Evolutionary conservation across 169 alveolate species (phyloP), one percentile per base, ranked within the genome.

Genomic region (Cryptosporidium muris): DNA sequence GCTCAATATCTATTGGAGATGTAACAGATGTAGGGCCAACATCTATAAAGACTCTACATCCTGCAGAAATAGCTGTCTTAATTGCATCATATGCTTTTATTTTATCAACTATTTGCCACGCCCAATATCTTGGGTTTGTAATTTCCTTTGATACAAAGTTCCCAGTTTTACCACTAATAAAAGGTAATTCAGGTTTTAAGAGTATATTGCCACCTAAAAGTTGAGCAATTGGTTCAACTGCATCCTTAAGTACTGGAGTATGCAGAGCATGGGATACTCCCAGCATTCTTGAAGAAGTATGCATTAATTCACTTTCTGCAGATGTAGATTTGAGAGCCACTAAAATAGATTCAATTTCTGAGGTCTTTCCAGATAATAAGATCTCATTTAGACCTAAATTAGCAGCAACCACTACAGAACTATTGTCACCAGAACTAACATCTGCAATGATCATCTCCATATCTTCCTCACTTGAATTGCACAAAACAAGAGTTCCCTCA

Each of bases 401-500:
- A n/a, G 88, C 66, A 40, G 90, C 66, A 42, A 91, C 40, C 5
- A 82, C 74, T 36, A 90, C 85, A 4, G 80, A 64, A 40, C 53
- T 56, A 43, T 82, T 51, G n/a, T 74, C 48, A 51, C 80, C 91
- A 0, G 90, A 88, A 37, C 93, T 93, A 43, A 90, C 62, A 43
- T 91, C 94, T n/a, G 94, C 91, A 42, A 91, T 52, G 5, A 93
- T 93, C 91, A 91, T 68, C 45, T 91, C 94, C 16, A 81, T 92
- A 66, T 91, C 93, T 43, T 91, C 92, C 36, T 66, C 89, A 5
- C 90, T 68, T 2, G 67, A 91, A 9, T 90, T 81, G 62, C 82
- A 88, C n/a, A 90, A 64, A 34, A 51, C 90, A 62, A 82, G 65
- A 16, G 82, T 80, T 0, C 89, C 88, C 36, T 89, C 90, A 2